Conservation (phyloP, 345 rosid genomes). For the Ceriops zippeliana region DNA sequence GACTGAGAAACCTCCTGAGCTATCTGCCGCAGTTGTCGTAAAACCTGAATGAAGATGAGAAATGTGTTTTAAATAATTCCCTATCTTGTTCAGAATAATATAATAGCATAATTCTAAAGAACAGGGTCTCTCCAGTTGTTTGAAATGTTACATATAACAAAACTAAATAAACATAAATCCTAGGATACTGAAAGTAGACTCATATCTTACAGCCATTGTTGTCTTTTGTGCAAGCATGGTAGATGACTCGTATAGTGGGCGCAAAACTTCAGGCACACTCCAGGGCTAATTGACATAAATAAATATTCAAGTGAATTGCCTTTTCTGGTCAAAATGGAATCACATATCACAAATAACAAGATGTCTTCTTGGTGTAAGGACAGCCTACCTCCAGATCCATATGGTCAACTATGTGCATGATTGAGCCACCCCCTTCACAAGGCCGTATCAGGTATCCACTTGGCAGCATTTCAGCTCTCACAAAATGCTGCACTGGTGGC, state of each 20-base stretch:
- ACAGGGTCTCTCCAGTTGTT: neutral
- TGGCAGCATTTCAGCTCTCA: constrained; percentile 97
- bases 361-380: neutral
- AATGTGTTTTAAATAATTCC: constrained; percentile 8
- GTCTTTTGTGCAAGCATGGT: constrained; percentile 94
- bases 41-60: constrained; percentile 45
- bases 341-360: neutral
- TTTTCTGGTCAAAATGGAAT: neutral
- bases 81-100: neutral
- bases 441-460: constrained; percentile 96
- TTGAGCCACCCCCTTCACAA: constrained; percentile 99
- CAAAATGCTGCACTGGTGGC: constrained; percentile 96
- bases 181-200: neutral
- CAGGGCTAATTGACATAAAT: constrained; percentile 60
- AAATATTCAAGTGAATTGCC: constrained; percentile 14
- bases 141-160: neutral
- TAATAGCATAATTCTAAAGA: neutral
- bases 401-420: constrained; percentile 95
- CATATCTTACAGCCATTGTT: constrained; percentile 81
- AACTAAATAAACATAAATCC: too few species aligned
- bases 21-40: constrained; percentile 92
- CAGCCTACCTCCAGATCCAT: constrained; percentile 85
- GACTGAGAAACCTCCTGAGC: constrained; percentile 89
- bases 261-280: constrained; percentile 96
- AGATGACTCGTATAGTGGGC: constrained; percentile 94